Base-by-base conservation (phyloP, 2,329 filamentous ascomycete genomes). In the Ceratocystiopsis brevicomis region DNA sequence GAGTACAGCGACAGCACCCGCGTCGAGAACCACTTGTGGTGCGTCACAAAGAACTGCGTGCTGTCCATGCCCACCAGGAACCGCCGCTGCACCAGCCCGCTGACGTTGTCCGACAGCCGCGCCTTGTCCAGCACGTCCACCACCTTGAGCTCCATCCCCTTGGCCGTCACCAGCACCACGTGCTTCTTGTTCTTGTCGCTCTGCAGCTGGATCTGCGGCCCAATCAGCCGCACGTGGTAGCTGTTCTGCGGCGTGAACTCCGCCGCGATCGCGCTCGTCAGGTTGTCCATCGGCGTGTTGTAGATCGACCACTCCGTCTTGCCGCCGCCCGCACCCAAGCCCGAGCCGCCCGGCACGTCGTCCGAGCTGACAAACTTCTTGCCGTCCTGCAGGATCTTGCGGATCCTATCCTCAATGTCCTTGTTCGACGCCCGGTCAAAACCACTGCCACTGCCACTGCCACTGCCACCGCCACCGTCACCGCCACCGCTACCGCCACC, bases 51-150 rank as follows among this genome's bases (percentile, higher is more conserved):
- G 61, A 98, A 95, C 58, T 99, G 90, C 25, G 92, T 81, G 56
- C 88, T 93, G 61, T 98, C 90, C 81, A 96, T 95, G 51, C 86
- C 84, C 49, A 95, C 78, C 25, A 87, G 75, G 63, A 96, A 95
- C 9, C 90, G 81, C 35, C 87, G 81, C 57, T 98, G 92, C 1
- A 98, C 88, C 39, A 99, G 71, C 43, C 90, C 92, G 54, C 85
- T 94, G 53, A 99, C 86, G 52, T 83, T 80, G 57, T 99, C 90
- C 40, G 78, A 87, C 45, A 96, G 75, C 47, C 90, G 75, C 53
- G 86, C 80, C 60, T 93, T 95, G 62, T 98, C 90, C 81, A 96
- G 94, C 53, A 98, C 88, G 51, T 95, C 88, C 17, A 98, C 75
- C 12, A 98, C 82, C 63, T 96, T 96, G 45, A 96, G 73, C 59